Conservation (phyloP, 345 rosid species). For the Carallia pectinifolia region DNA sequence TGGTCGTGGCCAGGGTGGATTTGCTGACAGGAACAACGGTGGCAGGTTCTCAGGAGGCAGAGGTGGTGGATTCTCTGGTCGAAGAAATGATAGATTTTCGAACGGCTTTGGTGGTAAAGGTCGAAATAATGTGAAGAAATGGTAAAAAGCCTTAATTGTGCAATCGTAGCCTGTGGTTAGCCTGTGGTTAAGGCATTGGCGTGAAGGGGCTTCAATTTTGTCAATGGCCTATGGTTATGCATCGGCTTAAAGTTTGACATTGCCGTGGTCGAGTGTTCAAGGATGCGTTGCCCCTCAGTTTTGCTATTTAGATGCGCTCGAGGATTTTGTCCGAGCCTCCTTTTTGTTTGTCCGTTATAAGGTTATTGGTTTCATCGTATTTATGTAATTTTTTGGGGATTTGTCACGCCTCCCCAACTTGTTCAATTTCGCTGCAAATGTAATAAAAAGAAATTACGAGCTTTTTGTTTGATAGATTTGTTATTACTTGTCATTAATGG, state of each 20-base stretch:
- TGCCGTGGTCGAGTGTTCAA: too few relatives aligned
- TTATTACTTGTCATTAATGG: too few relatives aligned
- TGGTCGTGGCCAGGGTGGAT: conserved; percentile 33
- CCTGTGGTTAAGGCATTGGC: too few relatives aligned
- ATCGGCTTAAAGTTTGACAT: not conserved
- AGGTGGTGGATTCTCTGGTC: conserved; percentile 38
- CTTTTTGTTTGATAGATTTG: too few relatives aligned
- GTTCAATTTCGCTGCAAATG: conserved; percentile 6
- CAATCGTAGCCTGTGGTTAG: too few relatives aligned
- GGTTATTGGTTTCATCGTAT: not conserved
- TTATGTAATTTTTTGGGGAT: conserved; percentile 8
- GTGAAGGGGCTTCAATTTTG: too few relatives aligned
- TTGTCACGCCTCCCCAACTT: not conserved
- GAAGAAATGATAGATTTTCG: conserved; percentile 41
- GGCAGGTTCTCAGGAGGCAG: conserved; percentile 38
- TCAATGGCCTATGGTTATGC: too few relatives aligned
- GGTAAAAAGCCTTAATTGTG: conserved; percentile 28
- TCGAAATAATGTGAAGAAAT: conserved; percentile 24
- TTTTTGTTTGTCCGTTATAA: not conserved
- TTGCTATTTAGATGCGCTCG: not conserved
- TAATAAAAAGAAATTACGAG: not conserved
- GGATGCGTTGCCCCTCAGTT: not conserved
- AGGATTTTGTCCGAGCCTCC: too few relatives aligned
- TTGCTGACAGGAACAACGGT: conserved; percentile 32
- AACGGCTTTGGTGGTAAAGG: conserved; percentile 31